phyloP scores from a whole-genome alignment of 169 alveolate species.

The Eimeria acervulina region DNA sequence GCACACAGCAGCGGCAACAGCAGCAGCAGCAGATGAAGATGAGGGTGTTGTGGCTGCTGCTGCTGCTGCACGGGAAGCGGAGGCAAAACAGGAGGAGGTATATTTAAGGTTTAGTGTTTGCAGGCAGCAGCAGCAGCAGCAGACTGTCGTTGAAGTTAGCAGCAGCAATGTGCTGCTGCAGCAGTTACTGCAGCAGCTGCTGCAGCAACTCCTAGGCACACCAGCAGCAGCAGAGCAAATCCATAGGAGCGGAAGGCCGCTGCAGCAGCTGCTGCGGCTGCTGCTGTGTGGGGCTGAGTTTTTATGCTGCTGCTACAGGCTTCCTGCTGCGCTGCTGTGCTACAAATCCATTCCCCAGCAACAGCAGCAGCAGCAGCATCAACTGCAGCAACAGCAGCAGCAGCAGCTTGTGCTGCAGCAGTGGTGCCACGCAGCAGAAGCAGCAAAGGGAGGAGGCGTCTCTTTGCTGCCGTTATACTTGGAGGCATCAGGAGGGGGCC shows the following conservation, averaged over 20 bases:
- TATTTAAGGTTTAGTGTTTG: neutral
- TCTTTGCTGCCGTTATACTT: neutral
- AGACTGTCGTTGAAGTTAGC: constrained; percentile 1
- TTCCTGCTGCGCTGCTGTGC: constrained; percentile 72
- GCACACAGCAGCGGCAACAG: constrained; percentile 52
- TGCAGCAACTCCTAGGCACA: constrained; percentile 34
- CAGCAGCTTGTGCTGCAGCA: constrained; percentile 35
- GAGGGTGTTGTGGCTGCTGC: constrained; percentile 17
- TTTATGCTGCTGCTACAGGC: constrained; percentile 61
- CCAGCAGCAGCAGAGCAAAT: constrained; percentile 58
- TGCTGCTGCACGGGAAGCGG: constrained; percentile 51
- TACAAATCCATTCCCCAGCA: constrained; percentile 2
- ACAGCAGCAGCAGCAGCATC: constrained; percentile 64
- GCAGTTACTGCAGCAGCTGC: constrained; percentile 64
- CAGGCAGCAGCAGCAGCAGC: constrained; percentile 62
- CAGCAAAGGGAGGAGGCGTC: constrained; percentile 45
- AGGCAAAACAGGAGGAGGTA: constrained; percentile 6
- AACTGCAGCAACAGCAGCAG: constrained; percentile 74
- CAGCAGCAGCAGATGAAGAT: constrained; percentile 1
- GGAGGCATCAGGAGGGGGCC: constrained; percentile 14
- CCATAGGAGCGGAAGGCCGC: constrained; percentile 47
- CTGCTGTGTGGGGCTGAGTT: constrained; percentile 73
- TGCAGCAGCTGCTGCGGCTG: constrained; percentile 68
- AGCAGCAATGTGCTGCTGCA: constrained; percentile 42
- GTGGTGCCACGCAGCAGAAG: constrained; percentile 55